These are phyloP conservation scores for Rhodotorula sphaerocarpa DNA, from an alignment of 768 basidiomycete species.

Conservation along the genomic window DNA sequence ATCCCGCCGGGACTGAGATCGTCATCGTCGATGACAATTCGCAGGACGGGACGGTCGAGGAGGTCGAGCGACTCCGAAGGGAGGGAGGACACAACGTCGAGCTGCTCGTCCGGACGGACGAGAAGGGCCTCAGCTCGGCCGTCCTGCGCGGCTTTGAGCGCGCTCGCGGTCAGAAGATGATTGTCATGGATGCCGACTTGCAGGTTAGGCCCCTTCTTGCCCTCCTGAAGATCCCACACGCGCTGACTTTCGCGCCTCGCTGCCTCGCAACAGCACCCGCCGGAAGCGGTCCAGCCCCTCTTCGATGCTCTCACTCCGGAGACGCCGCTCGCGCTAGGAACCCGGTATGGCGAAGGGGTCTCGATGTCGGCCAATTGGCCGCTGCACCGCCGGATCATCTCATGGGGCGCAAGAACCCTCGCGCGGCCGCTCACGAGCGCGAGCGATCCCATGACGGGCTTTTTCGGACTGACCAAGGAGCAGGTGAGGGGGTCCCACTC, in stretches of 20 bases:
- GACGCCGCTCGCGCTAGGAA: constrained; percentile 37
- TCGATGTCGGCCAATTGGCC: constrained; percentile 40
- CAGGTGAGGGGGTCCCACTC: constrained; percentile 34
- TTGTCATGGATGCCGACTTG: constrained; percentile 41
- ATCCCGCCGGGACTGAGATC: constrained; percentile 32
- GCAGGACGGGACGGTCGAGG: constrained; percentile 35
- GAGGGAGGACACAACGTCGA: constrained; percentile 37
- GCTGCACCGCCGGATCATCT: constrained; percentile 38
- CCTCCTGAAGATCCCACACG: too few relatives aligned
- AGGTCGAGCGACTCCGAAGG: constrained; percentile 24
- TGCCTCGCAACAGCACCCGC: constrained; percentile 37
- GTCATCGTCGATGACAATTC: constrained; percentile 40
- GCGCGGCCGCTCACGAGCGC: constrained; percentile 38
- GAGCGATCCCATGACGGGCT: constrained; percentile 41
- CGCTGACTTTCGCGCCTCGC: not conserved
- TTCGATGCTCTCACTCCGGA: constrained; percentile 30
- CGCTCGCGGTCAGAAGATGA: constrained; percentile 34
- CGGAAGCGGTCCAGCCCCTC: constrained; percentile 33
- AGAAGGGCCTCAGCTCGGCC: constrained; percentile 38
- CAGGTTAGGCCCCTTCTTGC: constrained; percentile 26
- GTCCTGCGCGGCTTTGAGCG: constrained; percentile 39
- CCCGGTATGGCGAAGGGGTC: constrained; percentile 39
- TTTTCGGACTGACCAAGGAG: constrained; percentile 39
- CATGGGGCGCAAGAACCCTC: constrained; percentile 38
- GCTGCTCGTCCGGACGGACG: constrained; percentile 33